Conservation (phyloP, 1,284 basidiomycete genomes). For the Tylopilus sp. region DNA sequence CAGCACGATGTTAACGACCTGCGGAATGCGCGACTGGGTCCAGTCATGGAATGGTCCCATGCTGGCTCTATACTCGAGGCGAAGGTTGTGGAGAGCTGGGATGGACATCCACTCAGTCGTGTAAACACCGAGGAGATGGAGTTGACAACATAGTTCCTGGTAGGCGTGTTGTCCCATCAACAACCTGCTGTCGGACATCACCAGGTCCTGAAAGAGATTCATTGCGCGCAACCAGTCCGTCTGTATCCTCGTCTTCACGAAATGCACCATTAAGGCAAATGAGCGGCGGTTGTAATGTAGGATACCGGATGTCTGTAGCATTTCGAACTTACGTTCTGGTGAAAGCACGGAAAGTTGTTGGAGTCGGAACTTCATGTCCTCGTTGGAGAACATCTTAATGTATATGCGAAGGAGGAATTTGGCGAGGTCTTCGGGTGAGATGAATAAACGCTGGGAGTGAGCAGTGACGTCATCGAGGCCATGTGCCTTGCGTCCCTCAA, state of each 20-base stretch:
- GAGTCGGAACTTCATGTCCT: constrained; percentile 8
- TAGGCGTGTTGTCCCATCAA: constrained; percentile 36
- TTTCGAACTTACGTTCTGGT: no score
- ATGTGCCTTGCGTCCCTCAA: background rate
- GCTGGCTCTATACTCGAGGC: background rate
- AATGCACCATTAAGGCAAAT: constrained; percentile 43
- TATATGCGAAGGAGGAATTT: constrained; percentile 48
- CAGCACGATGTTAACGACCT: constrained; percentile 24
- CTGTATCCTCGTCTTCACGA: constrained; percentile 36
- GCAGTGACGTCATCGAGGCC: background rate
- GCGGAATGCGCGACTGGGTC: constrained; percentile 17
- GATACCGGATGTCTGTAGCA: background rate
- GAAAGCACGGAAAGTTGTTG: background rate
- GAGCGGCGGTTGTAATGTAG: constrained; percentile 45
- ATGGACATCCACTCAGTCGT: constrained; percentile 6
- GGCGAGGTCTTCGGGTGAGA: constrained; percentile 34
- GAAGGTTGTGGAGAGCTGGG: background rate
- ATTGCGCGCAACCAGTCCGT: constrained; percentile 38
- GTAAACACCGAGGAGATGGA: constrained; percentile 37
- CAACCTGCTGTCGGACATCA: constrained; percentile 32
- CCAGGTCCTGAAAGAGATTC: constrained; percentile 27
- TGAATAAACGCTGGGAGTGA: constrained; percentile 27
- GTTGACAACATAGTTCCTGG: constrained; percentile 43
- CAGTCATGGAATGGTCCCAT: constrained; percentile 16
- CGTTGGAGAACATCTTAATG: constrained; percentile 42